phyloP scores from a whole-genome alignment of 108 stramenopile genomes.

The Cyclostephanos tholiformis region DNA sequence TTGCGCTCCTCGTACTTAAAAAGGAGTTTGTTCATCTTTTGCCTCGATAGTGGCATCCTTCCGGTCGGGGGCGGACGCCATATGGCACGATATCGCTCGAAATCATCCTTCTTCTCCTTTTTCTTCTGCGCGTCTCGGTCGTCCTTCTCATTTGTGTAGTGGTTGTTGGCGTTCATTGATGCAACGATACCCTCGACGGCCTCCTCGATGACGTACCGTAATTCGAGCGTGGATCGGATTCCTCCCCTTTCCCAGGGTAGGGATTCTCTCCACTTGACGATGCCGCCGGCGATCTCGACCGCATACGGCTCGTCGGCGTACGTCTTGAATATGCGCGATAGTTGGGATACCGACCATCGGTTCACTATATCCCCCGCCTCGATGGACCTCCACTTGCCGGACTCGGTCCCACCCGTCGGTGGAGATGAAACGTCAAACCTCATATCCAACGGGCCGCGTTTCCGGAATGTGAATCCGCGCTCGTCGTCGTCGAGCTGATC shows the following conservation, averaged over 20 bases:
- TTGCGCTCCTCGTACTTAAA: conserved; percentile 10
- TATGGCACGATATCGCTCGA: conserved; percentile 18
- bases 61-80: conserved; percentile 30
- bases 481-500: conserved; percentile 84
- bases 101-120: conserved; percentile 62
- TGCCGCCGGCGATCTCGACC: conserved; percentile 63
- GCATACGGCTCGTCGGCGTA: conserved; percentile 84
- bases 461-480: conserved; percentile 86
- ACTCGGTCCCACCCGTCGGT: not conserved
- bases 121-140: conserved; percentile 20
- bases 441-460: conserved; percentile 90
- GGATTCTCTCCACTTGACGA: conserved; percentile 52
- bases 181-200: conserved; percentile 48
- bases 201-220: conserved; percentile 65
- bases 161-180: conserved; percentile 51
- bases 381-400: conserved; percentile 2
- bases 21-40: conserved; percentile 6
- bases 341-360: conserved; percentile 58
- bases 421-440: conserved; percentile 22
- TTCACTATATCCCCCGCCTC: conserved; percentile 82
- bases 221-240: conserved; percentile 20
- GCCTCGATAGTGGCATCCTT: conserved; percentile 39
- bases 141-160: conserved; percentile 18
- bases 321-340: conserved; percentile 58
- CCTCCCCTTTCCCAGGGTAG: conserved; percentile 18